Evolutionary conservation across 495 filamentous ascomycete genomes (phyloP).

Genomic region (Penicillium pulvis): DNA sequence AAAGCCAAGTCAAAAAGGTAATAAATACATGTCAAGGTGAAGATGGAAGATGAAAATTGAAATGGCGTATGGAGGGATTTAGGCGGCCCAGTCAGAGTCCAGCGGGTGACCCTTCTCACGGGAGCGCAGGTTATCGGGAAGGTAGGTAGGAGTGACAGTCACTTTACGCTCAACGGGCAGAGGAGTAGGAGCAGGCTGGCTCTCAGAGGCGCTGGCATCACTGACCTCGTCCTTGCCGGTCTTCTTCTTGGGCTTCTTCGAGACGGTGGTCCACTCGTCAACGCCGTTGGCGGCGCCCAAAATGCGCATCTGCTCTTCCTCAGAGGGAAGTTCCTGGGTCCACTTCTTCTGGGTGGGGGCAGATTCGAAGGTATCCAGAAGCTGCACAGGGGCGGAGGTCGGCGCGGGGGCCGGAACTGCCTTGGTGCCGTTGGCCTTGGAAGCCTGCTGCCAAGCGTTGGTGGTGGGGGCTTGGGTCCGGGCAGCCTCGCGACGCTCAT

Average conservation of each 20-base stretch:
- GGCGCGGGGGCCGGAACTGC: slow-evolving; percentile 28
- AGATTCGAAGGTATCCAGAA: slow-evolving; percentile 77
- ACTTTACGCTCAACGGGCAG: slow-evolving; percentile 42
- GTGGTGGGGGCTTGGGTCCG: slow-evolving; percentile 68
- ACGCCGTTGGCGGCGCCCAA: slow-evolving; percentile 58
- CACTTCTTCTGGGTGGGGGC: slow-evolving; percentile 41
- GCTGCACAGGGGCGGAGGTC: slow-evolving; percentile 42
- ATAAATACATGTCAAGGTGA: slow-evolving; percentile 37
- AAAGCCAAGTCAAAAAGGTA: slow-evolving; percentile 34
- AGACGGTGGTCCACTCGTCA: slow-evolving; percentile 75
- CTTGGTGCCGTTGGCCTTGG: slow-evolving; percentile 30
- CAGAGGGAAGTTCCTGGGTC: slow-evolving; percentile 66
- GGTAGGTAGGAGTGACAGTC: slow-evolving; percentile 44
- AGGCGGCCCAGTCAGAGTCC: slow-evolving; percentile 62
- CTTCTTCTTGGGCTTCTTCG: slow-evolving; percentile 64
- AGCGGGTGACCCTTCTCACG: slow-evolving; percentile 53
- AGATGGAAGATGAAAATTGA: slow-evolving; percentile 10
- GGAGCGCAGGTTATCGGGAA: slow-evolving; percentile 45
- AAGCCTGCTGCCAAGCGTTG: slow-evolving; percentile 60
- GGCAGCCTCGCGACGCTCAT: slow-evolving; percentile 69
- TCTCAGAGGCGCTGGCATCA: slow-evolving; percentile 45
- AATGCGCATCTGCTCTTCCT: slow-evolving; percentile 83
- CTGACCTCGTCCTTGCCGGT: slow-evolving; percentile 39
- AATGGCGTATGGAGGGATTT: slow-evolving; percentile 23
- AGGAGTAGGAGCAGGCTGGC: slow-evolving; percentile 35